Base-by-base conservation (phyloP, 2,329 filamentous ascomycete genomes). In the Neoascochyta sp. region DNA sequence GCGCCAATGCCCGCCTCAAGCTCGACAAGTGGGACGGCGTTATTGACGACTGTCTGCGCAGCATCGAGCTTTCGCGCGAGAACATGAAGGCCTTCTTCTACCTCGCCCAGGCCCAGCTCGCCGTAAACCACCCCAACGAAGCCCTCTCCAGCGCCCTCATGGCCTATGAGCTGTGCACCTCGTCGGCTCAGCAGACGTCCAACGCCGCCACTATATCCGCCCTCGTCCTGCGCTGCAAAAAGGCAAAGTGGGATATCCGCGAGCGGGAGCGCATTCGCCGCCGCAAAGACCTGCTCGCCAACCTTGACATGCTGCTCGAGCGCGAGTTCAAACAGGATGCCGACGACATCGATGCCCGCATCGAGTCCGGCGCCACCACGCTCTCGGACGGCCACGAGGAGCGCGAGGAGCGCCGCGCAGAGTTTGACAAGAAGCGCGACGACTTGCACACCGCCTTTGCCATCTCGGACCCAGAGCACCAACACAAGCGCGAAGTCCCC, bases 51-150 rank as follows among this genome's bases (percentile, higher is more conserved):
- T 90, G 88, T 56, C 65, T 81, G 30, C 71, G 78, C 29, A 87
- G 84, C 43, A 80, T 95, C 27, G 73, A 78, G 36, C 71, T 93
- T 5, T 69, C 77, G 16, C 69, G 74, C 12, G 66, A 67, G 24
- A 80, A 76, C 49, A 81, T 93, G 68, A 96, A 96, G 65, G 87
- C 85, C 6, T 77, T 80, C 54, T 93, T 83, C 63, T 86, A 88
- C 57, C 75, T 94, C 15, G 81, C 86, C 3, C 84, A 94, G 63
- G 87, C 89, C 1, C 80, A 93, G 45, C 70, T 94, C n/a, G 74
- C 75, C 1, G 72, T 94, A 2, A 71, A 78, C 28, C 77, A 83
- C 45, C 81, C 78, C 19, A 78, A 86, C 36, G 82, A 82, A 52
- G 88, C 89, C 0, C 73, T 93, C 9, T 64, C 71, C 1, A 78